Evolutionary conservation across 1,139 yeast genomes (phyloP).

Genomic region (Blastobotrys serpentis): DNA sequence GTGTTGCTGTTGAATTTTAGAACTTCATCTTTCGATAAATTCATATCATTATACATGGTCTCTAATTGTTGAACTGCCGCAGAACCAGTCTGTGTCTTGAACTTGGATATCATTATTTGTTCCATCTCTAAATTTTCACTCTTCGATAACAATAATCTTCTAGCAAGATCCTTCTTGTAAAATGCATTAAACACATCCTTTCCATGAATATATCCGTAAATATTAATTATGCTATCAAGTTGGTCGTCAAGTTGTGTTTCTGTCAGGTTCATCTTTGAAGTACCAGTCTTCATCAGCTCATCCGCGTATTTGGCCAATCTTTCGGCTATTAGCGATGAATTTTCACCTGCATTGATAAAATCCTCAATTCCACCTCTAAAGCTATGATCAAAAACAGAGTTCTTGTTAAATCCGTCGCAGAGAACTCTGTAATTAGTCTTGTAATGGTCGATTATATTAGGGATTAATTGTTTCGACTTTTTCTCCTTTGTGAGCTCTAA

Average conservation of each 20-base stretch:
- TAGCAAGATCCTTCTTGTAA: slow-evolving; percentile 41
- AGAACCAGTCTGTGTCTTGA: slow-evolving; percentile 38
- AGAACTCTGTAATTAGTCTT: slow-evolving; percentile 1
- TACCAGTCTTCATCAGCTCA: slow-evolving; percentile 29
- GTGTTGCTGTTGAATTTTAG: slow-evolving; percentile 26
- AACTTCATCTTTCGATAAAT: slow-evolving; percentile 27
- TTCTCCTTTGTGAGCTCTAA: slow-evolving; percentile 2
- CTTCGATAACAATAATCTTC: slow-evolving; percentile 30
- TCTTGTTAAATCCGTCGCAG: slow-evolving; percentile 6
- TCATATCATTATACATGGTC: slow-evolving; percentile 41
- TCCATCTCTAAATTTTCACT: slow-evolving; percentile 33
- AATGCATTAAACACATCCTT: slow-evolving; percentile 39
- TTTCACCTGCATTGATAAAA: slow-evolving; percentile 28
- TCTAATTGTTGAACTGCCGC: slow-evolving; percentile 34
- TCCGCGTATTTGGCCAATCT: slow-evolving; percentile 37
- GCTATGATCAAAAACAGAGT: slow-evolving; percentile 15
- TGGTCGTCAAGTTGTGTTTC: slow-evolving; percentile 5
- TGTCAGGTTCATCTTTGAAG: slow-evolving; percentile 4
- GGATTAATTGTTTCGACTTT: slow-evolving; percentile 10
- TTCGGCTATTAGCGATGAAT: slow-evolving; percentile 30
- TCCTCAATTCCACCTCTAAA: slow-evolving; percentile 29
- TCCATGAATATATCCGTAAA: slow-evolving; percentile 23
- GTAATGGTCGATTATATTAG: slow-evolving; percentile 12
- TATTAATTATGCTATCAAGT: slow-evolving; percentile 2
- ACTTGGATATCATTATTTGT: slow-evolving; percentile 29